Evolutionary conservation across 257 asterid species (phyloP).

Genomic region (Solanum chilense): DNA sequence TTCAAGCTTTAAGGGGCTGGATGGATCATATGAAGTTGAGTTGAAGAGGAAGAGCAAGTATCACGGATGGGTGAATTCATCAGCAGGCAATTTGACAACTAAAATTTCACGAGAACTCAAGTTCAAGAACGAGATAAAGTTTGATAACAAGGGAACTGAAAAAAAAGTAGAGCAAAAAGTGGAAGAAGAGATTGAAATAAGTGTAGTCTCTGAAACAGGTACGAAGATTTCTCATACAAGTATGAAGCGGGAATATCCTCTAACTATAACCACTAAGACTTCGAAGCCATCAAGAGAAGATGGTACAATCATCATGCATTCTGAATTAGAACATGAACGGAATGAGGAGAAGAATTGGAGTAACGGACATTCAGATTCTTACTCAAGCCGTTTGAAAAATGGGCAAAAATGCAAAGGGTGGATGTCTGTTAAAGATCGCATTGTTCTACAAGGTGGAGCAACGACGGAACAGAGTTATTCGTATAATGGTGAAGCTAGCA

Average conservation of each 20-base stretch:
- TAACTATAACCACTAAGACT: slow-evolving; percentile 19
- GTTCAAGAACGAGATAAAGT: slow-evolving; percentile 41
- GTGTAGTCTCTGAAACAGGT: slow-evolving; percentile 11
- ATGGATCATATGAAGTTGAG: slow-evolving; percentile 47
- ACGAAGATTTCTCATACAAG: background rate
- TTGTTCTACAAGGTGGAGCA: slow-evolving; percentile 49
- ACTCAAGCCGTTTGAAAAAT: slow-evolving; percentile 18
- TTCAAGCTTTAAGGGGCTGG: slow-evolving; percentile 19
- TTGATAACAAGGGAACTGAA: slow-evolving; percentile 25
- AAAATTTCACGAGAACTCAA: slow-evolving; percentile 13
- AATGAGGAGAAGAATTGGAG: slow-evolving; percentile 18
- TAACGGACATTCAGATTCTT: background rate
- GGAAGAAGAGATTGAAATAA: slow-evolving; percentile 20
- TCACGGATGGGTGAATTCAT: slow-evolving; percentile 70
- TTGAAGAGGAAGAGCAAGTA: slow-evolving; percentile 27
- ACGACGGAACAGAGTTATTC: slow-evolving; percentile 29
- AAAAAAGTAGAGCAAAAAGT: slow-evolving; percentile 45
- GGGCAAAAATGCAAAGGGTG: slow-evolving; percentile 43
- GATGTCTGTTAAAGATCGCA: slow-evolving; percentile 45
- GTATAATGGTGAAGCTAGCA: slow-evolving; percentile 15
- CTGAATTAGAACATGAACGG: slow-evolving; percentile 32
- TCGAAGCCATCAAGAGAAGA: slow-evolving; percentile 19
- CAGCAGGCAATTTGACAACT: slow-evolving; percentile 56
- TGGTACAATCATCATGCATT: slow-evolving; percentile 18
- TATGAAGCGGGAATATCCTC: slow-evolving; percentile 35